Percentiles rank a stretch among this genome's conserved stretches.
Evolutionary conservation across 768 basidiomycete genomes (phyloP).

Genomic region (Infundibulicybe gibba): DNA sequence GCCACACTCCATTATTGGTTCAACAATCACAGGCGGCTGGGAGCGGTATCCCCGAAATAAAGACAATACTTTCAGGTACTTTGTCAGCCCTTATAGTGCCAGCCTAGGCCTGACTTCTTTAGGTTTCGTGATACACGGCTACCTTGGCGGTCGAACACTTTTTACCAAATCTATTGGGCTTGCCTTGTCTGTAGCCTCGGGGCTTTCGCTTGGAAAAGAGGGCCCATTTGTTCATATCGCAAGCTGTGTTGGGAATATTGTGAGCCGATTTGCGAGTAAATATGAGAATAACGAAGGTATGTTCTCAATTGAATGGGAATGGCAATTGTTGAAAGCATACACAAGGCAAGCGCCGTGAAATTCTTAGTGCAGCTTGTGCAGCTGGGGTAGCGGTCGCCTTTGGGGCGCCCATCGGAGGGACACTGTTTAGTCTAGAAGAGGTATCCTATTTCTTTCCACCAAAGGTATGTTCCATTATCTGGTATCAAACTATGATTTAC

Average conservation of each 20-base stretch:
- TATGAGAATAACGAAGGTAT: constrained; percentile 95
- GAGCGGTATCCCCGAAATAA: constrained; percentile 95
- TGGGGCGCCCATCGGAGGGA: constrained; percentile 94
- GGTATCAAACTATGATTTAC: neutral
- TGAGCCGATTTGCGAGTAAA: constrained; percentile 80
- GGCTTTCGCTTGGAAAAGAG: constrained; percentile 77
- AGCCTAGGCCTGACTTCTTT: constrained; percentile 5
- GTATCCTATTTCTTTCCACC: constrained; percentile 97
- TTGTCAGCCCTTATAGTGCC: neutral
- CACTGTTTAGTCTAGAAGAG: constrained; percentile 91
- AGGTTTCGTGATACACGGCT: constrained; percentile 98
- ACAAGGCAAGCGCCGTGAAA: constrained; percentile 87
- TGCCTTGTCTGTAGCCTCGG: constrained; percentile 88
- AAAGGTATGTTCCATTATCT: constrained; percentile 45
- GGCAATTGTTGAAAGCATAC: neutral
- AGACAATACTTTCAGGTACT: constrained; percentile 83
- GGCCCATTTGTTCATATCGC: constrained; percentile 87
- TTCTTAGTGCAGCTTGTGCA: constrained; percentile 93
- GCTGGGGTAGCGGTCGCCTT: constrained; percentile 98
- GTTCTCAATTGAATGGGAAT: constrained; percentile 7
- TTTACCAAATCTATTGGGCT: constrained; percentile 90
- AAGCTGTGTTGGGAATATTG: constrained; percentile 89
- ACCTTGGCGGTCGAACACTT: constrained; percentile 85
- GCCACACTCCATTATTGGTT: neutral
- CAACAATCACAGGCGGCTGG: constrained; percentile 69